Evolutionary conservation across 2,329 filamentous ascomycete species (phyloP), one percentile per base, ranked within the genome.

Genomic region (Nannizzia gypsea): DNA sequence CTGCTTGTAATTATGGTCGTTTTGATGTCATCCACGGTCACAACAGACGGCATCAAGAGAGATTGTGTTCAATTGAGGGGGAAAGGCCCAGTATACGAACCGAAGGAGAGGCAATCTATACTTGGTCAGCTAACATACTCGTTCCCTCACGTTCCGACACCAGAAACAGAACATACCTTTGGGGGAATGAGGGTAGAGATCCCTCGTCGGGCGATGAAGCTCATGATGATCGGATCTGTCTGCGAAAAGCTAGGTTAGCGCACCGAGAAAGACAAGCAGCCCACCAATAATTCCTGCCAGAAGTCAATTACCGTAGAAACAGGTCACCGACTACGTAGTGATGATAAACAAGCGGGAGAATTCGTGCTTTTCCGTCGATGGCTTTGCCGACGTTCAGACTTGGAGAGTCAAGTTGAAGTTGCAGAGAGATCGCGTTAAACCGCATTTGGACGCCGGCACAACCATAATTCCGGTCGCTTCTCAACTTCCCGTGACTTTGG

Each of bases 111-210:
- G 89, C 88, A 74, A 93, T 83, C 88, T 91, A 70, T 67, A 67
- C 59, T 57, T 58, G 63, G 67, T 80, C 72, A 80, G 78, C 66
- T 71, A 70, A 4, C 26, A 48, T 66, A 61, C 22, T 31, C 57
- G 57, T 50, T 63, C 60, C 55, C 63, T 59, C 52, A 60, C 60
- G 61, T 61, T 59, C 57, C 64, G 48, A 59, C 63, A 52, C 40
- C 24, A 15, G 50, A 46, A 59, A 56, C 26, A 55, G 62, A 63
- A 38, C 81, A 69, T 81, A 96, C 92, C 90, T 99, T 99, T 73
- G 95, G 93, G 70, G 95, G 95, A 72, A 99, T 96, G 78, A 99
- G 87, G 82, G 95, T 96, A 75, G 93, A 97, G 74, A 96, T 87
- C 83, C 84, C 88, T 80, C 91, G 86, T 79, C 88, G 89, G 73